Evolutionary conservation across 495 filamentous ascomycete species (phyloP), one percentile per base, ranked within the genome.

Genomic region (Penicillium soppii): DNA sequence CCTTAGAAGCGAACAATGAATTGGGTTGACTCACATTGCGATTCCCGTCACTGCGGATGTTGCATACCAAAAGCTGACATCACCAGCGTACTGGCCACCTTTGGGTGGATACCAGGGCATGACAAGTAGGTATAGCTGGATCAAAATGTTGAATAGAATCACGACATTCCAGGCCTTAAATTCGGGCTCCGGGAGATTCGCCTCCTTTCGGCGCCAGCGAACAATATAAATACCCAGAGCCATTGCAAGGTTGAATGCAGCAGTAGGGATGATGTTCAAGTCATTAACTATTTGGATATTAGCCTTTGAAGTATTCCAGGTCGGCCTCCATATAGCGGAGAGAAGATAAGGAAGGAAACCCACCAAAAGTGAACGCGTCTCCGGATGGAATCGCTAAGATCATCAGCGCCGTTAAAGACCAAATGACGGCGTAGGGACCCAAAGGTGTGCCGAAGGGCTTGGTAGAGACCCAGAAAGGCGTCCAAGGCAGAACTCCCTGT

Each of bases 21-120:
- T 17, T 26, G 2, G 4, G 29, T 47, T 27, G 41, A 71, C 73
- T 71, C 47, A 77, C 70, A 76, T 69, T 32, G 50, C 74, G 20
- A 80, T 65, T 1, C 79, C 78, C 1, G 65, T 62, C 7, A 75
- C 76, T n/a, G 65, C 67, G 46, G 81, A 81, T 1, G 80, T 79
- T 4, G 71, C 79, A 47, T 82, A 82, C 76, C 77, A 82, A 51
- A 83, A 82, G 40, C 71, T 80, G 2, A 82, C 76, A 33, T 75
- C 69, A 0, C 79, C 78, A 2, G 67, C 73, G 27, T 70, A 71
- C 1, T 65, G 61, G 0, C 80, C 80, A 8, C 67, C 70, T 1
- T 67, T 65, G 0, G 80, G 80, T 17, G 80, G 79, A 32, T 77
- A 81, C 81, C 79, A 84, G 8, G 80, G 80, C 65, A 80, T 80